These are phyloP conservation scores for Populus davidiana DNA, from an alignment of 345 rosid species.

Conservation along the genomic window DNA sequence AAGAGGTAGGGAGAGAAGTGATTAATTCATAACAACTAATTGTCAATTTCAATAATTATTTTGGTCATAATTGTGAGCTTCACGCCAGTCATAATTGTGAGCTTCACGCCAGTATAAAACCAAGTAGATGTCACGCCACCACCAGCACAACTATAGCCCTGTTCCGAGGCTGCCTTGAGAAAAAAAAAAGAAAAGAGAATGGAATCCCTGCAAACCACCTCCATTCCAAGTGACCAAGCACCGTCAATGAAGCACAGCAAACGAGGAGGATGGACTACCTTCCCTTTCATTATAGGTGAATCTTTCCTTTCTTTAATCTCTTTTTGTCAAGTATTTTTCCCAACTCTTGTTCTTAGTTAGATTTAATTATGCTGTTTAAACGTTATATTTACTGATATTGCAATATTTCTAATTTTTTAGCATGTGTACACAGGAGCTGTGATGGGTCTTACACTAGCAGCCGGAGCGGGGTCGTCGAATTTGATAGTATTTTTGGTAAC, in stretches of 20 bases:
- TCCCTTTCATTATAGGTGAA: conserved; percentile 48
- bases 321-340: not conserved
- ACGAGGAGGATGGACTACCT: conserved; percentile 48
- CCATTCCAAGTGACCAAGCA: too few relatives aligned
- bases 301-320: not conserved
- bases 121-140: too few relatives aligned
- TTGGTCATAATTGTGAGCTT: too few relatives aligned
- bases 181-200: too few relatives aligned
- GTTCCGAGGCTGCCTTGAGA: too few relatives aligned
- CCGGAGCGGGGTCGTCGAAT: conserved; percentile 37
- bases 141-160: too few relatives aligned
- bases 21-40: too few relatives aligned
- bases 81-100: too few relatives aligned
- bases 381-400: not conserved
- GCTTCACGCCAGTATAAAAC: too few relatives aligned
- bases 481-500: conserved; percentile 31
- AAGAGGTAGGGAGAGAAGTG: too few relatives aligned
- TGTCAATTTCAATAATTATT: too few relatives aligned
- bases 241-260: not conserved
- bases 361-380: not conserved
- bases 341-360: not conserved
- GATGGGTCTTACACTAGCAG: conserved; percentile 35
- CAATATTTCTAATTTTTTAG: not conserved
- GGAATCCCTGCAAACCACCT: too few relatives aligned
- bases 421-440: conserved; percentile 30